phyloP scores from a whole-genome alignment of 2,329 filamentous ascomycete species.

The Neopestalotiopsis sp. region DNA sequence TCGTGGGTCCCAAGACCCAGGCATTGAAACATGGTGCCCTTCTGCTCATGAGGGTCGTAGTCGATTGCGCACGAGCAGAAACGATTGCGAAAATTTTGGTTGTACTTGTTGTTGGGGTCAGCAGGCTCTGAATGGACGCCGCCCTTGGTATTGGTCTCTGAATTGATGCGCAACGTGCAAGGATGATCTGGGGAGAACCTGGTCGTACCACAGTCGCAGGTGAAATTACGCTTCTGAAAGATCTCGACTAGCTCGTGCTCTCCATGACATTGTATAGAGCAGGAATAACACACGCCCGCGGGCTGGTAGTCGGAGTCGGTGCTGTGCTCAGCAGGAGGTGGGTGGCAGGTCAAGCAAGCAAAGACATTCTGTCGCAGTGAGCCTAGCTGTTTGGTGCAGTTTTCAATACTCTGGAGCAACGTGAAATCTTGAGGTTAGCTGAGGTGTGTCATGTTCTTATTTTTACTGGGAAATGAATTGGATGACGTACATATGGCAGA shows the following conservation, averaged over 20 bases:
- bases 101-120: constrained; percentile 81
- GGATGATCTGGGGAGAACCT: constrained; percentile 71
- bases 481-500: constrained; percentile 81
- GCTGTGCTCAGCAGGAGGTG: constrained; percentile 64
- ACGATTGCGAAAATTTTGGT: constrained; percentile 90
- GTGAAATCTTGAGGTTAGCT: constrained; percentile 24
- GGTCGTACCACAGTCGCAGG: constrained; percentile 93
- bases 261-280: constrained; percentile 95
- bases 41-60: constrained; percentile 88
- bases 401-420: constrained; percentile 80
- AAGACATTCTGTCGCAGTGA: constrained; percentile 88
- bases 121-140: constrained; percentile 78
- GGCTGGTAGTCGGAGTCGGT: constrained; percentile 67
- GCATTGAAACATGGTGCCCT: constrained; percentile 98
- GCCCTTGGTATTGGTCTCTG: constrained; percentile 76
- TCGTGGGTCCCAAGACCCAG: constrained; percentile 81
- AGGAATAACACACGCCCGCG: constrained; percentile 94
- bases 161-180: constrained; percentile 77
- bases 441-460: background rate
- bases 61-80: constrained; percentile 91
- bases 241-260: constrained; percentile 95
- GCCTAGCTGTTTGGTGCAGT: constrained; percentile 89
- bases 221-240: constrained; percentile 93
- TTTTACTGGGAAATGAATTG: background rate
- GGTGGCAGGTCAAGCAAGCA: constrained; percentile 92